Base-by-base conservation (phyloP, 192 early-diverging fungal genomes). In the Gigaspora rosea region DNA sequence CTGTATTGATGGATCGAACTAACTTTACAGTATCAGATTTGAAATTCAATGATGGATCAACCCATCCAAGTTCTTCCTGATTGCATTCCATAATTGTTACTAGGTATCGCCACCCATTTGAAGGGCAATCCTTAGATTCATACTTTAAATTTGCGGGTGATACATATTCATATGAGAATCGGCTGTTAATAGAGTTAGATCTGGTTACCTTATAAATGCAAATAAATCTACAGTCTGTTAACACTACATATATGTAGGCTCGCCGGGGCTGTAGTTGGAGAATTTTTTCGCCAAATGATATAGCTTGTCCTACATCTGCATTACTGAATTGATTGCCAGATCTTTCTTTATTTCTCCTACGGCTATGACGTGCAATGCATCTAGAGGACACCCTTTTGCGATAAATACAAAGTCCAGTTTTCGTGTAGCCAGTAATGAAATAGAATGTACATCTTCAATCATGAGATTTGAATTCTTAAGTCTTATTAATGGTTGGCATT, bases 391-490 rank as follows among this genome's bases (percentile, higher is more conserved):
- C 1, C 22, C 18, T 63, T 48, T 75, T 63, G 3, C 10, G 32
- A 75, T 75, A 18, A 75, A 63, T 62, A 52, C 59, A 32, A 75
- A 75, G 20, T 75, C 41, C 12, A 22, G 59, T 18, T 75, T 75
- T 59, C 22, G 59, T 62, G 73, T 75, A 46, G 41, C 20, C 59
- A 75, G 46, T 49, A 63, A 8, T 16, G 46, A 22, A 4, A n/a
- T 35, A 57, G 2, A 32, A 58, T 27, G 33, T 8, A 7, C 12
- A 20, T 72, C 33, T 57, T 46, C 33, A 72, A 72, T 3, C 11
- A 15, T 22, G 33, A 72, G 70, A 4, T 57, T 54, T 71, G 20
- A 8, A 6, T 51, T 13, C 36, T 69, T 49, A 49, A 20, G 49
- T 46, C n/a, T 57, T 72, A 36, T 0, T 72, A 72, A 18, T 57